Evolutionary conservation across 441 rosid species (phyloP), one percentile per base, ranked within the genome.

Genomic region (Populus hybrid): DNA sequence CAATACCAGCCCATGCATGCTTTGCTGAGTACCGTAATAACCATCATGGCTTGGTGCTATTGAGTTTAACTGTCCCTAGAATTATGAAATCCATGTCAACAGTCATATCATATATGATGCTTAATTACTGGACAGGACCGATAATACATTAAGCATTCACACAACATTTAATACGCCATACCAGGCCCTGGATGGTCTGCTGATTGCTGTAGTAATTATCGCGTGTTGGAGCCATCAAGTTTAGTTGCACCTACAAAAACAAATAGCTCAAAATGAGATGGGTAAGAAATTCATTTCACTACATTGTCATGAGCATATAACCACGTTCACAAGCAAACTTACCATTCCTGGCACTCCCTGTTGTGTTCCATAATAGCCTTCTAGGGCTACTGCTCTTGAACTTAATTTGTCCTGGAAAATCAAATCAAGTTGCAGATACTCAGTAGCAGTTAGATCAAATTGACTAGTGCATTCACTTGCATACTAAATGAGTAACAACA

Each of bases 171-270:
- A 67, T 2, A 70, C 50, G 75, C 36, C 91, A 70, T 89, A 94
- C 98, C 95, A 92, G 89, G 77, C 95, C 97, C 82, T 89, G 98
- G 61, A 94, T 88, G n/a, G 93, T 82, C 83, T 88, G 95, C 77
- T 84, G 98, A 86, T 80, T 89, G 75, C 89, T 92, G 46, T 85
- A 93, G 87, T 87, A 92, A 81, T 76, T 87, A 82, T 92, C 93
- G 4, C 93, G 97, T 68, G 84, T 87, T 73, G 95, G 97, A 42
- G 84, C 98, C 95, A 94, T 92, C 83, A 94, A 80, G 87, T 94
- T 94, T 67, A 93, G 87, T 78, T 90, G 98, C 78, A 94, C 98
- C 98, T 94, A 86, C 72, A 84, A 77, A 78, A 57, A 69, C 65
- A 74, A 12, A 77, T 23, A 70, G 40, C 66, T 34, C 26, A 68